Base-by-base conservation (phyloP, 768 basidiomycete species). In the Podaxis sp. region DNA sequence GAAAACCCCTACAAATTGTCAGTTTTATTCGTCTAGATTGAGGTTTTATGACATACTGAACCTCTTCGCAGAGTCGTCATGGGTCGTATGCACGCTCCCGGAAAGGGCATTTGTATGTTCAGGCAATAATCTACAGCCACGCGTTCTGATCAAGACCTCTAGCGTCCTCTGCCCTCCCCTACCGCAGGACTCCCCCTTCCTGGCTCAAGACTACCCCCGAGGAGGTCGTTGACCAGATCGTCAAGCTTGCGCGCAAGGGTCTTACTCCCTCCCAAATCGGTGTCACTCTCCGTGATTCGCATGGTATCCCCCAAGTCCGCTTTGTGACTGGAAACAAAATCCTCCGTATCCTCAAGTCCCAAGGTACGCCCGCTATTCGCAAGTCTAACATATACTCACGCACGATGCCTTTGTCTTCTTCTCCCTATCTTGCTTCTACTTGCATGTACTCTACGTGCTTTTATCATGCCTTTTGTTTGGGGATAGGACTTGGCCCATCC, bases 21-120 rank as follows among this genome's bases (percentile, higher is more conserved):
- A 62, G 70, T 62, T 57, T 62, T 51, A 10, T 51, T 55, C 23
- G 21, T 48, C 53, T 51, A 35, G 27, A n/a, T 55, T 11, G 18
- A 18, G 16, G 48, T 64, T 50, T 64, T 50, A 50, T 50, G 28
- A 64, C 13, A 21, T 58, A 47, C 35, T 69, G 50, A 69, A 68
- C 50, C 67, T 55, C 3, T 9, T 56, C 11, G 14, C 28, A 82
- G 75, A 79, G 64, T 70, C 74, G 79, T 69, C 79, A 93, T 93
- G 91, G 91, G 90, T 91, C 93, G 95, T 74, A 95, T 97, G 93
- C 96, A 98, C 87, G 95, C 95, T 87, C 94, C 95, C 79, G 94
- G 94, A 79, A 98, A 98, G 93, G 96, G 95, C 86, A 97, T 98
- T 84, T 92, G 91, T 93, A 77, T 70, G 90, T 87, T 61, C 44